Conservation (phyloP, 2,329 filamentous ascomycete species). For the Aspergillus ruber region DNA sequence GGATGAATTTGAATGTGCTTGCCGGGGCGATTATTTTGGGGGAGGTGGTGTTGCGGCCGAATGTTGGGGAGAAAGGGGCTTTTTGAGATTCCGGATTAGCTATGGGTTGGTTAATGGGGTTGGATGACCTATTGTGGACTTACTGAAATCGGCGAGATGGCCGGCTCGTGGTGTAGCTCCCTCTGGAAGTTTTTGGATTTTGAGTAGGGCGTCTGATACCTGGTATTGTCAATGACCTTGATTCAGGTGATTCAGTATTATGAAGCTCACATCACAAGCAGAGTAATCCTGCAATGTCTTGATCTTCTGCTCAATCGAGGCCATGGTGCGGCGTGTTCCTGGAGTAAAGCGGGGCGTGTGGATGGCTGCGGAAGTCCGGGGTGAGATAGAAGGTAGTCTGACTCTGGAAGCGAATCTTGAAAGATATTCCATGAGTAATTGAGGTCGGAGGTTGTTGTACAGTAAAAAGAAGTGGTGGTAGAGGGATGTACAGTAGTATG, state of each 20-base stretch:
- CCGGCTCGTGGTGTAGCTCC: conserved; percentile 55
- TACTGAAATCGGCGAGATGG: conserved; percentile 58
- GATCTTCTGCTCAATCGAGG: conserved; percentile 30
- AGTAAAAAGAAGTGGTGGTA: neutral
- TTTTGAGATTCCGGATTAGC: conserved; percentile 4
- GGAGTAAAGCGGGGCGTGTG: neutral
- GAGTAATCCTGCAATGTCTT: conserved; percentile 30
- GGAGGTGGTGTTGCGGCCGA: conserved; percentile 19
- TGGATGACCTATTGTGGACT: conserved; percentile 4
- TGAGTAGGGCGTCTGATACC: conserved; percentile 68
- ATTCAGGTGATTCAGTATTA: no score
- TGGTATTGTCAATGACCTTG: no score
- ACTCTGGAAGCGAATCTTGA: neutral
- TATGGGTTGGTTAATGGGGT: neutral
- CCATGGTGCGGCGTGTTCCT: conserved; percentile 18
- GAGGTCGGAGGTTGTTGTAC: neutral
- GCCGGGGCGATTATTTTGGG: conserved; percentile 38
- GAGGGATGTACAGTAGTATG: conserved; percentile 9
- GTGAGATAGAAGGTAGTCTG: neutral
- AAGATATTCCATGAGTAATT: neutral
- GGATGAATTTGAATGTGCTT: conserved; percentile 49
- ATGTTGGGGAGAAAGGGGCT: conserved; percentile 31
- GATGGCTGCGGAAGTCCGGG: neutral
- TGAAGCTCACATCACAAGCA: conserved; percentile 43
- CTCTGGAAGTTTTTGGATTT: conserved; percentile 46